phyloP scores from a whole-genome alignment of 768 basidiomycete genomes.

The Boletus rubescentipes region DNA sequence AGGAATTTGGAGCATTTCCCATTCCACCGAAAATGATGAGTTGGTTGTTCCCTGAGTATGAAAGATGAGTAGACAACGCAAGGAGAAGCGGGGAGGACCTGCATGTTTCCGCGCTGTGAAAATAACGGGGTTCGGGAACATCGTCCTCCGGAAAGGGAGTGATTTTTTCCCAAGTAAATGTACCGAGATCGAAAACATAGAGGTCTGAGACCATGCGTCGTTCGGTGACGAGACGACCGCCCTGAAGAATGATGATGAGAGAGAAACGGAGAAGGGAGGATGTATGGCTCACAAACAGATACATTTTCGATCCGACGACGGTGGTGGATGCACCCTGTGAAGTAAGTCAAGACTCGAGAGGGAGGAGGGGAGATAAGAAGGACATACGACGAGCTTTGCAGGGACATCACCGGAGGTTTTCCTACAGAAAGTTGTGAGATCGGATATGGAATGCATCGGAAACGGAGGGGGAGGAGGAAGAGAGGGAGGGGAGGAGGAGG shows the following conservation, averaged over 20 bases:
- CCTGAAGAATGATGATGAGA: conserved; percentile 42
- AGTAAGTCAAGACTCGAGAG: background rate
- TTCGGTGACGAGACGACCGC: conserved; percentile 83
- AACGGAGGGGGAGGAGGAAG: background rate
- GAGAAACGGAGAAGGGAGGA: background rate
- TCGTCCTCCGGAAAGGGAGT: conserved; percentile 60
- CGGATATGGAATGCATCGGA: conserved; percentile 78
- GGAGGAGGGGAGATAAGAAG: background rate
- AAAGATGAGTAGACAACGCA: conserved; percentile 12
- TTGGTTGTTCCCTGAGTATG: conserved; percentile 69
- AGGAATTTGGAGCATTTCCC: conserved; percentile 74
- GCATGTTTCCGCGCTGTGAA: conserved; percentile 91
- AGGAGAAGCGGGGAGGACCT: conserved; percentile 19
- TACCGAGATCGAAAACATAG: conserved; percentile 83
- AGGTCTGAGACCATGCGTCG: conserved; percentile 89
- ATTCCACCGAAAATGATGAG: conserved; percentile 95
- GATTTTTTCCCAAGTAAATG: conserved; percentile 77
- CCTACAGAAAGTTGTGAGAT: conserved; percentile 83
- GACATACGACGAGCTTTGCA: conserved; percentile 79
- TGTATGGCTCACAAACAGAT: conserved; percentile 69
- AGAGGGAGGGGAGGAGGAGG: conserved; percentile 1
- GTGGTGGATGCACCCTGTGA: conserved; percentile 86
- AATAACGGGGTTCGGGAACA: conserved; percentile 84
- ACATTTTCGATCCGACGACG: conserved; percentile 83
- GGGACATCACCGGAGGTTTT: conserved; percentile 86